These are phyloP conservation scores for Microdochium trichocladiopsis DNA, from an alignment of 2,329 filamentous ascomycete species.

Conservation along the genomic window DNA sequence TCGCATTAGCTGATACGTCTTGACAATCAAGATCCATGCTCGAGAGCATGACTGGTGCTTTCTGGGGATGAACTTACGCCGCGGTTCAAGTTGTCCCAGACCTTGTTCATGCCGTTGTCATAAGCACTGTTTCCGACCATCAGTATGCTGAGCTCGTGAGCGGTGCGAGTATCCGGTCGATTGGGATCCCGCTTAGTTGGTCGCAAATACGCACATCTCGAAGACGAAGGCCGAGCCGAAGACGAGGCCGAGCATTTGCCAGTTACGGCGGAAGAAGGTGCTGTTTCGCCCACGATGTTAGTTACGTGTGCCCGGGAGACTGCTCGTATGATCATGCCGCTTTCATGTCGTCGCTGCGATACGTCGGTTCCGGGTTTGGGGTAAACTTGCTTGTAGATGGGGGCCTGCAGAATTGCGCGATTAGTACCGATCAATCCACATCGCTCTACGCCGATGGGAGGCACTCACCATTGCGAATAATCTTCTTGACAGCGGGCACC, in stretches of 20 bases:
- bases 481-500: not conserved
- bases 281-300: conserved; percentile 40
- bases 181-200: not conserved
- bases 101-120: conserved; percentile 70
- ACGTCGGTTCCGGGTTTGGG: not conserved
- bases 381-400: conserved; percentile 13
- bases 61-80: too few relatives aligned
- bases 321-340: conserved; percentile 8
- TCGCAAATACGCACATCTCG: conserved; percentile 67
- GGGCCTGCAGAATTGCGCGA: conserved; percentile 2
- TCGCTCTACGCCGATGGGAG: not conserved
- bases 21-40: conserved; percentile 25
- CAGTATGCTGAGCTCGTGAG: conserved; percentile 22
- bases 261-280: conserved; percentile 79
- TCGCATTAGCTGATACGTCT: conserved; percentile 20
- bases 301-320: conserved; percentile 1
- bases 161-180: not conserved
- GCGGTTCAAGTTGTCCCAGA: conserved; percentile 89
- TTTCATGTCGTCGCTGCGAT: conserved; percentile 6
- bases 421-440: not conserved
- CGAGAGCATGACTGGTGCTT: too few relatives aligned
- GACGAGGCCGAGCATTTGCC: conserved; percentile 77
- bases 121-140: conserved; percentile 56
- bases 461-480: not conserved
- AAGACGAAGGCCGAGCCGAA: conserved; percentile 85